Evolutionary conservation across 176 grass and related monocot genomes (phyloP).

Genomic region (Ampelocalamus luodianensis): DNA sequence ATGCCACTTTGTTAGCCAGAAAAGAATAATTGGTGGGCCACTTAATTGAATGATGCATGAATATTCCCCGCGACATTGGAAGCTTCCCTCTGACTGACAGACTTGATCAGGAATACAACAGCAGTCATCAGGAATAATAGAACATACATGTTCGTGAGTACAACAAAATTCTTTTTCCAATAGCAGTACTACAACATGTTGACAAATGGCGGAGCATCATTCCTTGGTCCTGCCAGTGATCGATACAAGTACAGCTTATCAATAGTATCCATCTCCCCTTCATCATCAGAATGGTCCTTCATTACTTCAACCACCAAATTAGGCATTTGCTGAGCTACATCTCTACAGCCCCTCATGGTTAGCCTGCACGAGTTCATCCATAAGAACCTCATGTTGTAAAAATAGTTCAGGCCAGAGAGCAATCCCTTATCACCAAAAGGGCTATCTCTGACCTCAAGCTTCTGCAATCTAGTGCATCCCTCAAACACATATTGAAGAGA

Average conservation of each 20-base stretch:
- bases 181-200: slow-evolving; percentile 69
- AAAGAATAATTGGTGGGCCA: background rate
- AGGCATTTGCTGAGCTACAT: slow-evolving; percentile 66
- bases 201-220: slow-evolving; percentile 72
- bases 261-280: slow-evolving; percentile 47
- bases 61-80: slow-evolving; percentile 4
- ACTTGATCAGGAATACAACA: slow-evolving; percentile 38
- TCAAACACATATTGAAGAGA: slow-evolving; percentile 75
- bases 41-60: slow-evolving; percentile 25
- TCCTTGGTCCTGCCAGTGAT: slow-evolving; percentile 68
- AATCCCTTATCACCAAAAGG: slow-evolving; percentile 75
- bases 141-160: slow-evolving; percentile 24
- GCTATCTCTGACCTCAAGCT: slow-evolving; percentile 89
- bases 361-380: slow-evolving; percentile 92
- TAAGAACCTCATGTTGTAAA: slow-evolving; percentile 88
- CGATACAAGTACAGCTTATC: slow-evolving; percentile 88
- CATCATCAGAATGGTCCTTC: slow-evolving; percentile 49
- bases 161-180: slow-evolving; percentile 33
- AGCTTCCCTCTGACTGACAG: slow-evolving; percentile 7
- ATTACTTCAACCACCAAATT: slow-evolving; percentile 82
- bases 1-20: slow-evolving; percentile 6
- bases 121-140: slow-evolving; percentile 5
- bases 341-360: slow-evolving; percentile 68
- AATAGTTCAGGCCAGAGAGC: slow-evolving; percentile 66
- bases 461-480: slow-evolving; percentile 76